Evolutionary conservation across 306 rosid species (phyloP).

Genomic region (Vicia sativa): DNA sequence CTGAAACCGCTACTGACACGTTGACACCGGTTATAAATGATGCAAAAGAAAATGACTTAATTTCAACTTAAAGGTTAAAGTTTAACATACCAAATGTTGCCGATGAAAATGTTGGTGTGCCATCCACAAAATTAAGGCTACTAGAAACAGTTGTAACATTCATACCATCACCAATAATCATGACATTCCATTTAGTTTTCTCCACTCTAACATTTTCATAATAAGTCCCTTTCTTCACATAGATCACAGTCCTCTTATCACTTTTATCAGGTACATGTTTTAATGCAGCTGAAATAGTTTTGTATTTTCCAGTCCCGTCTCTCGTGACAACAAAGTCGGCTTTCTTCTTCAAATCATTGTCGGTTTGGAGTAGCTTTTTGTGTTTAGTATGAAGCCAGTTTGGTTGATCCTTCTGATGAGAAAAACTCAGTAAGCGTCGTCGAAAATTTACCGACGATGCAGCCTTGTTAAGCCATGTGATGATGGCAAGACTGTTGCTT

Average conservation of each 20-base stretch:
- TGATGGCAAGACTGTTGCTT: conserved; percentile 80
- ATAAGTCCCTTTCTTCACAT: conserved; percentile 71
- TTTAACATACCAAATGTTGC: conserved; percentile 74
- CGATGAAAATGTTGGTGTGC: conserved; percentile 74
- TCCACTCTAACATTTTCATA: conserved; percentile 65
- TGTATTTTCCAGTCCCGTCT: conserved; percentile 60
- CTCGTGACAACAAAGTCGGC: conserved; percentile 53
- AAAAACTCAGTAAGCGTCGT: conserved; percentile 37
- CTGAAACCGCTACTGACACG: too few species aligned
- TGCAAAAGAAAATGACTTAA: background rate
- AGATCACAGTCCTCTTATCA: conserved; percentile 62
- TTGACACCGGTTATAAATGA: too few species aligned
- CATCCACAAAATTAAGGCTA: conserved; percentile 62
- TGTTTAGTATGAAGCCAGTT: conserved; percentile 41
- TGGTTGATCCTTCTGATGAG: conserved; percentile 9
- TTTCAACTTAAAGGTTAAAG: background rate
- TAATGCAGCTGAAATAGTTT: conserved; percentile 61
- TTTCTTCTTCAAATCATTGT: conserved; percentile 30
- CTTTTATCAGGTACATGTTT: conserved; percentile 55
- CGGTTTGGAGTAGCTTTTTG: conserved; percentile 36
- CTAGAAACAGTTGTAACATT: conserved; percentile 59
- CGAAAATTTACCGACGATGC: conserved; percentile 38
- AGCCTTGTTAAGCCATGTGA: conserved; percentile 56
- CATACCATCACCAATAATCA: conserved; percentile 82
- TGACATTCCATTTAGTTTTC: conserved; percentile 70